Base-by-base conservation (phyloP, 352 stramenopile species). In the Thraustochytrium striatum region DNA sequence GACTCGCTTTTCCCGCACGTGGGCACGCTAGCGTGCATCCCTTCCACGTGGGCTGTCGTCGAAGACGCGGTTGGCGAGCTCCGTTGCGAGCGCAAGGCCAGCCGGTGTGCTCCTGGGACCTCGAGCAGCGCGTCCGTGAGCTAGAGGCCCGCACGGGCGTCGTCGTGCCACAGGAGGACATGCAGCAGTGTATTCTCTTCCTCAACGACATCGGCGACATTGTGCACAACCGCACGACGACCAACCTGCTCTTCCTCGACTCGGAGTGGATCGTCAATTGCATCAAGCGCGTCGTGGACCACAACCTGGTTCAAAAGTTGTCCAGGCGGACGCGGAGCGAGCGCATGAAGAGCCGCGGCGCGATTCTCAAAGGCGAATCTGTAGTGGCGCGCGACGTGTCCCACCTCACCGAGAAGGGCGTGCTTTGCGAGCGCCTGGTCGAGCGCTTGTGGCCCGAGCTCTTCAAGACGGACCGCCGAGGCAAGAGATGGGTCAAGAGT, bases 131-230 rank as follows among this genome's bases (percentile, higher is more conserved):
- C 16, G 65, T 75, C 7, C 16, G 25, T 16, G 16, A 21, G 16
- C 47, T 55, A 21, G 65, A 39, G 28, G 52, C 21, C 25, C 16
- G 52, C 32, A 16, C 44, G 9, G 65, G n/a, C 41, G 44, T 16
- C 32, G 11, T 39, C 30, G 65, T 30, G 30, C 25, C 53, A 3
- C 35, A 70, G n/a, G 41, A 2, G 8, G 65, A 75, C 50, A 32
- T 75, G 1, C 11, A 35, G 3, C 65, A 75, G 25, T 62, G 65
- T 32, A n/a, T 75, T 7, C 11, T 61, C 19, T 75, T 75, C 52
- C 65, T 75, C 30, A 75, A 75, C 25, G 65, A 75, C 39, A 75
- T 72, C 36, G 65, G 65, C 25, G 30, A 75, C 32, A 72, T 75
- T 61, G 65, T 75, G 25, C 19, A 62, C n/a, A 72, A 75, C 47